phyloP scores from a whole-genome alignment of 2,329 filamentous ascomycete species.

The Clonostachys chloroleuca region DNA sequence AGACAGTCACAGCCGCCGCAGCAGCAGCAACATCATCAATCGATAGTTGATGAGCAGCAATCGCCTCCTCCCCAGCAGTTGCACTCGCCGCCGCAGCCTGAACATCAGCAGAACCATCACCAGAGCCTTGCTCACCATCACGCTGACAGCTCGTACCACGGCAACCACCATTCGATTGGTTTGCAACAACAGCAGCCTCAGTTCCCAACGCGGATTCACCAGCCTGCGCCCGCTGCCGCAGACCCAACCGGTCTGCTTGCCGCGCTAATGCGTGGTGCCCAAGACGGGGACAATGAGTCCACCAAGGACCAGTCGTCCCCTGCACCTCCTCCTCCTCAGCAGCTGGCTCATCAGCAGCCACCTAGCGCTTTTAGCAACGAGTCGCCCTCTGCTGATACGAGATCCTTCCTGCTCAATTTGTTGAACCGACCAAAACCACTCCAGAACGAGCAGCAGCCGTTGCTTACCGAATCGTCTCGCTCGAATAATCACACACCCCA shows the following conservation, averaged over 20 bases:
- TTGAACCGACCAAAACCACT: slow-evolving; percentile 73
- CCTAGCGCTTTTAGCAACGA: slow-evolving; percentile 37
- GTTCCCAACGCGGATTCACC: slow-evolving; percentile 40
- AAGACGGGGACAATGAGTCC: slow-evolving; percentile 36
- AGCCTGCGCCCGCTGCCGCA: slow-evolving; percentile 49
- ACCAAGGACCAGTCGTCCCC: slow-evolving; percentile 9
- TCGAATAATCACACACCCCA: slow-evolving; percentile 39
- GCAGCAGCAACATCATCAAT: slow-evolving; percentile 11
- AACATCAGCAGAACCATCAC: slow-evolving; percentile 7
- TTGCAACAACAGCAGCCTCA: slow-evolving; percentile 12
- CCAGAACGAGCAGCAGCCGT: slow-evolving; percentile 45
- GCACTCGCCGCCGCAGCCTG: slow-evolving; percentile 8
- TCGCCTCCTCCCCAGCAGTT: slow-evolving; percentile 5
- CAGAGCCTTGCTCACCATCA: slow-evolving; percentile 8
- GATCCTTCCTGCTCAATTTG: slow-evolving; percentile 81
- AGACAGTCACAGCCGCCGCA: slow-evolving; percentile 17
- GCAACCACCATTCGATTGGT: slow-evolving; percentile 3
- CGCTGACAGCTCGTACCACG: slow-evolving; percentile 7
- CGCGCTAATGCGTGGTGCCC: slow-evolving; percentile 54
- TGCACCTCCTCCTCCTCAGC: slow-evolving; percentile 10
- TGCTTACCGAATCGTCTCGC: slow-evolving; percentile 33
- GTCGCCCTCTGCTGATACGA: slow-evolving; percentile 63
- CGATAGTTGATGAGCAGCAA: slow-evolving; percentile 7
- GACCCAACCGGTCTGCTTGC: slow-evolving; percentile 55
- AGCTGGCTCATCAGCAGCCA: slow-evolving; percentile 8